Percentiles rank a stretch among this genome's conserved stretches.
phyloP scores from a whole-genome alignment of 106 monocot genomes.

The Allium fistulosum region DNA sequence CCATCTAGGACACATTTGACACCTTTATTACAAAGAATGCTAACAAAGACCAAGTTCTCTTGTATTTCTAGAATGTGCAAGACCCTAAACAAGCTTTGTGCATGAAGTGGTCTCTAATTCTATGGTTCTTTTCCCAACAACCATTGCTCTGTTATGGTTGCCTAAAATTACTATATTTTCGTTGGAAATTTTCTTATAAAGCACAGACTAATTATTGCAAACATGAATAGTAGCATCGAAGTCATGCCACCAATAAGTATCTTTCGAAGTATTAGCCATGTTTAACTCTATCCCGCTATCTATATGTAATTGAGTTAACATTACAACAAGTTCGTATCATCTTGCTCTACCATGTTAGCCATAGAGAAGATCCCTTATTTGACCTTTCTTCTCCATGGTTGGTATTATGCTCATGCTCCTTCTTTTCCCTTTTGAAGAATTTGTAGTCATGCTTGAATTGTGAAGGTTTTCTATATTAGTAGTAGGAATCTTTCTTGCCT shows the following conservation, averaged over 20 bases:
- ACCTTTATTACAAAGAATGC: no score
- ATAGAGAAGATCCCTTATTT: no score
- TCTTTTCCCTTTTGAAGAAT: background rate
- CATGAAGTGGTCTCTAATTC: background rate
- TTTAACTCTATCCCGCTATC: background rate
- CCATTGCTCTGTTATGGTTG: background rate
- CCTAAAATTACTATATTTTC: background rate
- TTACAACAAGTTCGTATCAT: background rate
- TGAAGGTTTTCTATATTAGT: no score
- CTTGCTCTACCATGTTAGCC: background rate
- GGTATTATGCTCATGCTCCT: background rate
- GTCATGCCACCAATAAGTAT: background rate
- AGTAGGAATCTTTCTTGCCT: background rate
- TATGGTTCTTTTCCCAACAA: background rate
- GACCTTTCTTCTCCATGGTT: no score
- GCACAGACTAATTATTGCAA: background rate
- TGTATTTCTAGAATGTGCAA: no score
- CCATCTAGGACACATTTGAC: no score
- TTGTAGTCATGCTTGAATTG: background rate
- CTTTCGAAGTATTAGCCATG: background rate
- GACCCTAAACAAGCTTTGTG: no score
- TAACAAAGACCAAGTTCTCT: no score
- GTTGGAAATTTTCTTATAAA: background rate
- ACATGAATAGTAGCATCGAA: background rate
- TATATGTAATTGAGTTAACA: background rate